phyloP scores from a whole-genome alignment of 1,284 basidiomycete genomes.

The Austroboletus olivaceoglutinosus region DNA sequence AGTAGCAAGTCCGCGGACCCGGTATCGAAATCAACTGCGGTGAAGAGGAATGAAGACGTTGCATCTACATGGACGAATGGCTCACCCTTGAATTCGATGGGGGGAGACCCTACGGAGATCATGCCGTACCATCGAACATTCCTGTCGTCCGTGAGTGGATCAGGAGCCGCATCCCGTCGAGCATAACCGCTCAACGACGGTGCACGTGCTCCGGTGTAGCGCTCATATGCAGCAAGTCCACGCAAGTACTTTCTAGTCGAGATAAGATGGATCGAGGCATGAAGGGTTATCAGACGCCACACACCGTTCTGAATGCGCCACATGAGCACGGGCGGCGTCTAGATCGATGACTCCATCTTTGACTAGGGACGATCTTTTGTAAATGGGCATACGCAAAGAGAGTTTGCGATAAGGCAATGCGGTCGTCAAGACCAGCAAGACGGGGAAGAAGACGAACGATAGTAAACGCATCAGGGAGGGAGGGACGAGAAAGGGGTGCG shows the following conservation, averaged over 20 bases:
- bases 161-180: conserved; percentile 8
- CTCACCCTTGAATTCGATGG: conserved; percentile 19
- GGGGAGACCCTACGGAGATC: conserved; percentile 24
- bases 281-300: neutral
- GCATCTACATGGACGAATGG: neutral
- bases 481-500: neutral
- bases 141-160: conserved; percentile 14
- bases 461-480: conserved; percentile 15
- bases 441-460: conserved; percentile 7
- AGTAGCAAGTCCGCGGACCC: conserved; percentile 42
- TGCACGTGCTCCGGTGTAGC: neutral
- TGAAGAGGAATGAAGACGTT: neutral
- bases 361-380: conserved; percentile 14
- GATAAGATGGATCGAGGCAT: conserved; percentile 3
- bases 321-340: conserved; percentile 8
- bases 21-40: conserved; percentile 44
- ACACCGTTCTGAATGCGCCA: conserved; percentile 16
- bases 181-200: neutral
- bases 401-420: conserved; percentile 15
- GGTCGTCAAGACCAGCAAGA: conserved; percentile 13
- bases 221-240: conserved; percentile 12
- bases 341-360: conserved; percentile 20
- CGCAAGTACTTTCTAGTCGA: conserved; percentile 20
- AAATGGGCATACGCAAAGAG: conserved; percentile 19
- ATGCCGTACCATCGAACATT: conserved; percentile 25